Base-by-base conservation (phyloP, 1,139 yeast species). In the Candida anutae region DNA sequence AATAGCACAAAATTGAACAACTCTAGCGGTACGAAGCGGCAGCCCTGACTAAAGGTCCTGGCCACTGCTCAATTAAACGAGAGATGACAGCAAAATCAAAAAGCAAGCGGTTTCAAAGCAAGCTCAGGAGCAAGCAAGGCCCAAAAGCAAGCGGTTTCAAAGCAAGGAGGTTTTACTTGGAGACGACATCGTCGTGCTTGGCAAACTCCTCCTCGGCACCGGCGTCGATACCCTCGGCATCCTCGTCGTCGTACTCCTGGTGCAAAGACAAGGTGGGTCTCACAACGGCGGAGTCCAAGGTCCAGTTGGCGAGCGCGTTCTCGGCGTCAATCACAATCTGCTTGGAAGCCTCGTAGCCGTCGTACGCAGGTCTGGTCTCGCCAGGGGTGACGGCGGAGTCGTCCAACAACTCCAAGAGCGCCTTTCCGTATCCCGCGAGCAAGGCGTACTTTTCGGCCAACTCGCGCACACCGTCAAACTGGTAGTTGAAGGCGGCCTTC, bases 351-450 rank as follows among this genome's bases (percentile, higher is more conserved):
- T 90, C 97, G 62, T 87, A 88, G 45, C 98, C 97, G 53, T 90
- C 97, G 61, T 90, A 90, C 37, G 95, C 93, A 24, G 95, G 93
- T 69, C 97, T 85, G 38, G 95, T 84, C 71, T 90, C 98, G 68
- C 98, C 98, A 41, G 98, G 98, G 41, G 97, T 88, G 43, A 90
- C 96, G 38, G 97, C 93, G 44, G 94, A 68, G 60, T 88, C 97
- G 58, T 90, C 97, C 55, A 90, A 74, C 56, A 90, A 77, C 69
- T 90, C 97, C 55, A 90, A 74, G 40, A 90, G 68, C 28, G 96
- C 96, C 74, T 88, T 90, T 63, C 98, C 97, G 72, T 90, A 90
- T 46, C 96, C 96, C 45, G 97, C 96, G 65, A 90, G 85, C 54
- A 90, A 71, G 30, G 97, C 97, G 47, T 83, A 70, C 69, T 90